A percentile compares a stretch with the other conserved stretches of the same genome.
Conservation (phyloP, 176 grass and related monocot species). For the Paspalum vaginatum region DNA sequence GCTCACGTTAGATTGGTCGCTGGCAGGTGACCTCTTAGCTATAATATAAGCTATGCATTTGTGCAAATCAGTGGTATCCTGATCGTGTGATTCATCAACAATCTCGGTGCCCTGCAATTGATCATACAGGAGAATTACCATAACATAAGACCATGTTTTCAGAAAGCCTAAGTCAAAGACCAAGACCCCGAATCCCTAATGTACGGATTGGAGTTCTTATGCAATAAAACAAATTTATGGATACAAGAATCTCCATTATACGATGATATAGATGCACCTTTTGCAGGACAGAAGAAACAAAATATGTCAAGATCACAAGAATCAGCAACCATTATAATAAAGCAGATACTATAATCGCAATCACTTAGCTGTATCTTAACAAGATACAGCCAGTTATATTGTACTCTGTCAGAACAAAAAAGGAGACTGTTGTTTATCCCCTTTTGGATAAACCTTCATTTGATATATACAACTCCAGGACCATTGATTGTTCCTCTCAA, state of each 20-base stretch:
- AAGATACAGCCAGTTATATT: not conserved
- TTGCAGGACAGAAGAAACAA: constrained; percentile 18
- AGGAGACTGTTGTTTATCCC: constrained; percentile 7
- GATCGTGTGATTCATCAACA: constrained; percentile 1
- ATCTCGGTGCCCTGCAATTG: constrained; percentile 25
- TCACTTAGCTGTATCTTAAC: not conserved
- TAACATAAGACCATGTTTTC: not conserved
- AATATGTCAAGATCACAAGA: constrained; percentile 9
- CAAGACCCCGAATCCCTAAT: constrained; percentile 18
- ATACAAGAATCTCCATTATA: constrained; percentile 2
- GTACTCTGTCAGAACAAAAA: not conserved
- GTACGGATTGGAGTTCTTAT: not conserved
- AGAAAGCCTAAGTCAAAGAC: not conserved
- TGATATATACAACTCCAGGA: not conserved
- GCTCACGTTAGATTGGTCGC: not conserved
- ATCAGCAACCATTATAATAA: constrained; percentile 14
- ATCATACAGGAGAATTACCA: constrained; percentile 8
- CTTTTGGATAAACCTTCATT: not conserved
- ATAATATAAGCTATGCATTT: constrained; percentile 17
- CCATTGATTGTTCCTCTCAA: not conserved
- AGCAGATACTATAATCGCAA: not conserved
- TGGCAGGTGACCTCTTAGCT: not conserved
- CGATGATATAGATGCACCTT: not conserved
- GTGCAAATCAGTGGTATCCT: constrained; percentile 17
- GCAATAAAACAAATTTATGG: not conserved